These are phyloP conservation scores for Aspergillus intermedius DNA, from an alignment of 2,329 filamentous ascomycete species.

Conservation along the genomic window DNA sequence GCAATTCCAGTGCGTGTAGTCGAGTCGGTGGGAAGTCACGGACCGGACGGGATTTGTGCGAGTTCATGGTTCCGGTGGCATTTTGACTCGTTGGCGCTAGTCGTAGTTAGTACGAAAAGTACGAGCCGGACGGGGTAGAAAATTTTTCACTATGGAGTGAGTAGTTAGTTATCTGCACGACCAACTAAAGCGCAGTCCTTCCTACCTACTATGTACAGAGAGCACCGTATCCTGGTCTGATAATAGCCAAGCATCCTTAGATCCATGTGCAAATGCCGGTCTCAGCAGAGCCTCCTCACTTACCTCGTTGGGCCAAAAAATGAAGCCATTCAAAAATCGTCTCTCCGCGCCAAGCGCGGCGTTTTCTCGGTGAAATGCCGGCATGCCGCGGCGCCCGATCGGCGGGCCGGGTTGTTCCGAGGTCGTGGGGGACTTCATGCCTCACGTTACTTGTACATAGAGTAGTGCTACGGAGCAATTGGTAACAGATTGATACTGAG, in stretches of 20 bases:
- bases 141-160: no score
- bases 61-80: neutral
- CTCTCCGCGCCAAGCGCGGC: slow-evolving; percentile 23
- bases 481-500: no score
- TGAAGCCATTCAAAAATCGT: slow-evolving; percentile 4
- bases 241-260: no score
- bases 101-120: no score
- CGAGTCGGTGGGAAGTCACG: neutral
- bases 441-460: neutral
- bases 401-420: neutral
- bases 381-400: neutral
- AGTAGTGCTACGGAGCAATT: neutral
- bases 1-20: no score
- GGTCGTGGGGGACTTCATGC: neutral
- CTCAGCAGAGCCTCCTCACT: no score
- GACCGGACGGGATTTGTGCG: neutral
- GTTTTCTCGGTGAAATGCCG: slow-evolving; percentile 12
- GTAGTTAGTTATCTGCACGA: no score
- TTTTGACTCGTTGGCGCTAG: neutral
- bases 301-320: neutral
- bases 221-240: no score
- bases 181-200: no score
- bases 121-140: no score
- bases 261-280: no score
- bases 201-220: no score